Base-by-base conservation (phyloP, 1,284 basidiomycete species). In the Mrakiaceae sp. region DNA sequence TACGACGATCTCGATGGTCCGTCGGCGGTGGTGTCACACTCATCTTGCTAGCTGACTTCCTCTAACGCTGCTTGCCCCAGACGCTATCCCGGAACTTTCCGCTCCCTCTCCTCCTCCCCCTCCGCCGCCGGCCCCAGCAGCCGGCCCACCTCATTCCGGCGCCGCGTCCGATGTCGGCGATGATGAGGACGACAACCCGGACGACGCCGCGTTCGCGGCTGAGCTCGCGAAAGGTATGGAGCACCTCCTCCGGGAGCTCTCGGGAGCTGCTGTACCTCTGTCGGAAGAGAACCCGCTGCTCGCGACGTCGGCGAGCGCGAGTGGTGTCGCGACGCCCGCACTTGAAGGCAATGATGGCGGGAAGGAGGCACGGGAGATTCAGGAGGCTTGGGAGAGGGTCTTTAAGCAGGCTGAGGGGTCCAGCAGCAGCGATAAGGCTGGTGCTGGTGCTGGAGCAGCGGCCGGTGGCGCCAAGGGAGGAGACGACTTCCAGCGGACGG, bases 141-240 rank as follows among this genome's bases (percentile, higher is more conserved):
- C 64, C n/a, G 58, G 64, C 55, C n/a, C 74, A 9, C 59, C 69
- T 50, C 66, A 68, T 60, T 68, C 78, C 54, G 65, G 72, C 64
- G 46, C 64, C 12, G 62, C 66, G 12, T 66, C 54, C 48, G 70
- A 67, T 74, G 76, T 27, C 27, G 27, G 71, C 71, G 73, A 66
- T 72, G 74, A 67, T 75, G 80, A 75, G 68, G 78, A 79, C 52
- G 75, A 79, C 54, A 74, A 72, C 56, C 66, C 74, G 40, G 71
- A 70, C 69, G 69, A 80, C 63, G 73, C 85, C 27, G 64, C 55
- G 61, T 90, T 92, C 71, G 83, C 87, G 53, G 79, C 81, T 52
- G 85, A 89, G 72, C 80, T 96, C 55, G 84, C 86, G 5, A 80
- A 82, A 71, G 87, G 84, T 46, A 95, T 97, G 91, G 88, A 91